Evolutionary conservation across 495 filamentous ascomycete species (phyloP), one percentile per base, ranked within the genome.

Genomic region (Thermothielavioides terrestris): DNA sequence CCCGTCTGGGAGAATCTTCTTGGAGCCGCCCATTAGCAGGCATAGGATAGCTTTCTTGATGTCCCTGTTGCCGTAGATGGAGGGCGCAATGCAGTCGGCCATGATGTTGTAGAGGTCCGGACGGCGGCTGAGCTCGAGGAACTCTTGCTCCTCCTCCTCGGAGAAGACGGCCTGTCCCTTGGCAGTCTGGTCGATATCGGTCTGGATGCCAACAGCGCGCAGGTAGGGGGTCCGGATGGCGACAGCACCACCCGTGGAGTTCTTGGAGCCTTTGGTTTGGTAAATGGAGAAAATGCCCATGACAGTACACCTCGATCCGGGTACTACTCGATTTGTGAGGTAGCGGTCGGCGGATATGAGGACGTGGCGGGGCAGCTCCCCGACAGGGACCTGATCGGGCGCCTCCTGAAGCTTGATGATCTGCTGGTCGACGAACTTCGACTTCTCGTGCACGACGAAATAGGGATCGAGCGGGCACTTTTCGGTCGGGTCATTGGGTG

Each of bases 21-120:
- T 99, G 18, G 88, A 94, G 12, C 94, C 94, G 53, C 94, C 94
- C 58, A 99, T 79, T 1, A 99, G 77, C 2, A 99, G 76, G 65
- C 94, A 97, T 1, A 94, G 81, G 60, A 99, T 97, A n/a, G 94
- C 81, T 67, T 96, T 99, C 65, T 99, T 99, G 63, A 99, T 99
- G 56, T 99, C 89, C 42, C 76, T 61, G 64, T 95, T 97, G 22
- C 94, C 94, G 60, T 95, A 99, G 61, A 99, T 99, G 0, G 92
- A 96, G 0, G 94, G 94, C 14, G 92, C 94, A 55, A 99, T 94
- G 66, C 90, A 96, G 52, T 85, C 80, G 7, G 89, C 82, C 63
- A 99, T 88, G 28, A 85, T 77, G 25, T 86, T 84, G 65, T 97
- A 99, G 30, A 99, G 75, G 59, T 99, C 91, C 14, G 90, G 88